Evolutionary conservation across 371 early-diverging fungal genomes (phyloP).

Genomic region (Chytridium lagenaria): DNA sequence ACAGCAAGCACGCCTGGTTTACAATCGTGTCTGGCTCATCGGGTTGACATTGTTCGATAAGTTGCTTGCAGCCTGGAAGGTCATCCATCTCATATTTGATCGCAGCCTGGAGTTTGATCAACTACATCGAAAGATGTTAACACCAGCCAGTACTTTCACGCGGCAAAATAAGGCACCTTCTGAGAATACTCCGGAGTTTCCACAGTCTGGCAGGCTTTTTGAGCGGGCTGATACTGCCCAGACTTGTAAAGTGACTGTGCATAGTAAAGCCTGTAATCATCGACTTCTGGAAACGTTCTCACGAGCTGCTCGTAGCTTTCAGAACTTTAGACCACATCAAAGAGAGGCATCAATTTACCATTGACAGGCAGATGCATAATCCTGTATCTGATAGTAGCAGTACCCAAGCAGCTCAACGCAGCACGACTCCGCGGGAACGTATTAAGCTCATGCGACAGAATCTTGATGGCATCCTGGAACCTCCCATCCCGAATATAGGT

Average conservation of each 20-base stretch:
- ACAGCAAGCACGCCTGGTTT: conserved; percentile 58
- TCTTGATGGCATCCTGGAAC: conserved; percentile 55
- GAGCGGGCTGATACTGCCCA: conserved; percentile 54
- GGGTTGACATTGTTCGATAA: conserved; percentile 51
- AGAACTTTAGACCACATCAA: conserved; percentile 1
- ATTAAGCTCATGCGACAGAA: conserved; percentile 51
- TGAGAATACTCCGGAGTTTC: conserved; percentile 47
- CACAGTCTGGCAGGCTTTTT: conserved; percentile 52
- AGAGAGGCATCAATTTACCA: conserved; percentile 51
- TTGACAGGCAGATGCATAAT: conserved; percentile 48
- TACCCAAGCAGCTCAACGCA: conserved; percentile 52
- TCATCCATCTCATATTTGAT: conserved; percentile 62
- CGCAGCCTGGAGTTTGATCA: conserved; percentile 59
- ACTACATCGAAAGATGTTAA: conserved; percentile 29
- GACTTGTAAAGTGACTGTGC: conserved; percentile 60
- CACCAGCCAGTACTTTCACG: neutral
- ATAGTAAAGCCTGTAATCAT: conserved; percentile 57
- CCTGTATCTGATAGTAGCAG: conserved; percentile 59
- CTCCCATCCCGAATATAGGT: conserved; percentile 53
- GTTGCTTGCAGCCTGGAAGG: conserved; percentile 49
- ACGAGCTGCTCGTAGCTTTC: conserved; percentile 60
- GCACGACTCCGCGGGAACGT: conserved; percentile 47
- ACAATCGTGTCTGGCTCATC: conserved; percentile 58
- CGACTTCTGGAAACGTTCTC: conserved; percentile 50
- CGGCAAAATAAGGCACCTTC: conserved; percentile 37